Conservation (phyloP, 257 asterid species). For the Cruciata laevipes region DNA sequence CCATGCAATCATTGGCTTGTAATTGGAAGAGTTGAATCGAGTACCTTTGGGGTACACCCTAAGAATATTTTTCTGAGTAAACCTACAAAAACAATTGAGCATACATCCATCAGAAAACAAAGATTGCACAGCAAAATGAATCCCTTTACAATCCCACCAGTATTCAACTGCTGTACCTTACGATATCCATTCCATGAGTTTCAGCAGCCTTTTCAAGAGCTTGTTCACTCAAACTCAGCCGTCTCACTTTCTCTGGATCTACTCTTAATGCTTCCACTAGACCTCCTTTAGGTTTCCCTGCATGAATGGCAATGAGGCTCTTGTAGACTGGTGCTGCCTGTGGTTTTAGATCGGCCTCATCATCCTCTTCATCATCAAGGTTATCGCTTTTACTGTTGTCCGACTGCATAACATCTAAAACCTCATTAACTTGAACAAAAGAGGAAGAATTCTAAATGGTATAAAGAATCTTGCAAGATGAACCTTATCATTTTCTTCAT, state of each 20-base stretch:
- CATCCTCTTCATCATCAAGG: conserved; percentile 36
- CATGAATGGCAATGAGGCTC: conserved; percentile 78
- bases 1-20: conserved; percentile 80
- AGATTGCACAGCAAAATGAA: neutral
- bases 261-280: conserved; percentile 58
- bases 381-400: conserved; percentile 25
- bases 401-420: conserved; percentile 22
- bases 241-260: conserved; percentile 69
- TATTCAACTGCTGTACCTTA: conserved; percentile 41
- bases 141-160: neutral
- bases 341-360: conserved; percentile 35
- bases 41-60: conserved; percentile 85
- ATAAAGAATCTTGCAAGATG: neutral
- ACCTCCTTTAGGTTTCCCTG: conserved; percentile 84
- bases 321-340: conserved; percentile 46
- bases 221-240: conserved; percentile 93
- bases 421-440: neutral
- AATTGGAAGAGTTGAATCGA: conserved; percentile 71
- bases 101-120: conserved; percentile 16
- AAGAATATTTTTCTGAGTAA: conserved; percentile 69
- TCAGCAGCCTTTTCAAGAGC: conserved; percentile 70
- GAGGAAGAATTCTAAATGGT: neutral
- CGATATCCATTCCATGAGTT: conserved; percentile 53
- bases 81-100: conserved; percentile 31
- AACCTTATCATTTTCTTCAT: conserved; percentile 48